Evolutionary conservation across 1,139 yeast genomes (phyloP).

Genomic region (Williopsis jadinii): DNA sequence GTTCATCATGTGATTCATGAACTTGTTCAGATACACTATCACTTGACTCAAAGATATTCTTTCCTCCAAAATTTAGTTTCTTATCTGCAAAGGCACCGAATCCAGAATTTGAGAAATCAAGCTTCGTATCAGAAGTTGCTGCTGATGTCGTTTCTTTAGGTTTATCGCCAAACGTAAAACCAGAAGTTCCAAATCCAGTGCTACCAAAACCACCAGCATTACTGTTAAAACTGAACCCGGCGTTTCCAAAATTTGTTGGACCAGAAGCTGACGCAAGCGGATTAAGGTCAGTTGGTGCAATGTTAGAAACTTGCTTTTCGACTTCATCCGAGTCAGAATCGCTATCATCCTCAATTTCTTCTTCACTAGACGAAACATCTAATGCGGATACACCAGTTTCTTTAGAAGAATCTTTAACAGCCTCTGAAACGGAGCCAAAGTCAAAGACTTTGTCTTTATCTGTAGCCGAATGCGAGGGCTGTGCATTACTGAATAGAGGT

Average conservation of each 20-base stretch:
- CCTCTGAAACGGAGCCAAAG: background rate
- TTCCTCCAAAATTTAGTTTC: conserved; percentile 5
- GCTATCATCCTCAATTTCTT: no score
- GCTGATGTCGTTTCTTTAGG: background rate
- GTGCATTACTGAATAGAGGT: background rate
- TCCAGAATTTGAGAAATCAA: conserved; percentile 9
- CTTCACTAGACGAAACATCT: no score
- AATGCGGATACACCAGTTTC: no score
- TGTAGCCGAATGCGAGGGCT: background rate
- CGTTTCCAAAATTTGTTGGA: conserved; percentile 3
- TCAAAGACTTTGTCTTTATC: background rate
- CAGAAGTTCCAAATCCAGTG: no score
- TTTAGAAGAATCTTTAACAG: background rate
- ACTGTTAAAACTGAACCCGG: background rate
- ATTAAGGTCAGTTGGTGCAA: no score
- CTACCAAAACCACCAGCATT: no score
- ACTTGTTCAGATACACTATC: conserved; percentile 1
- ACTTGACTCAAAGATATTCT: conserved; percentile 1
- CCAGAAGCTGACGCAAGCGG: background rate
- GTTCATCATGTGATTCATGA: conserved; percentile 1
- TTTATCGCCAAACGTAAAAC: no score
- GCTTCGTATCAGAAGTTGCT: background rate
- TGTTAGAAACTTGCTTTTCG: no score
- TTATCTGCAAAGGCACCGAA: conserved; percentile 16
- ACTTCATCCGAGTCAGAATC: no score